Percentiles rank a stretch among this genome's conserved stretches.
Evolutionary conservation across 1,284 basidiomycete genomes (phyloP).

Genomic region (Erythrobasidium hasegawianum): DNA sequence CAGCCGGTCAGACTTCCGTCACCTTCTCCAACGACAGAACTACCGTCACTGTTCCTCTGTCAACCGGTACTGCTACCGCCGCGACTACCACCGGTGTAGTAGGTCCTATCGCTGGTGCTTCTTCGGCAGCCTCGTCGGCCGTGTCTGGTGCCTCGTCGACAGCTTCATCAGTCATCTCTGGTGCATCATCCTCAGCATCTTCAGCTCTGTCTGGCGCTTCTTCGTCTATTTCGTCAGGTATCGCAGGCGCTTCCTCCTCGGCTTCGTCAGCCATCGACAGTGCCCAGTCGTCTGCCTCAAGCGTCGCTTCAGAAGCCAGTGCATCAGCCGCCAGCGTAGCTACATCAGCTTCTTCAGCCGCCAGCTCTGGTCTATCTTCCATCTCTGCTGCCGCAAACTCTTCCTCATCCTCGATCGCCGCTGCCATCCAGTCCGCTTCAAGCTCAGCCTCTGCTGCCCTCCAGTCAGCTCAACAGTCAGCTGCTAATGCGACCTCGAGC

Average conservation of each 20-base stretch:
- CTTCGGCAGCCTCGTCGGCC: constrained; percentile 8
- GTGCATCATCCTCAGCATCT: not conserved
- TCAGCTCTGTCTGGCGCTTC: not conserved
- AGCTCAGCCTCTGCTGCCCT: no score
- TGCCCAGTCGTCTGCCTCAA: not conserved
- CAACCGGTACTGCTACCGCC: not conserved
- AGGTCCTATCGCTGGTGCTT: no score
- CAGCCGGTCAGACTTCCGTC: not conserved
- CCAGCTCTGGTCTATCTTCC: not conserved
- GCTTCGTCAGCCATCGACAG: not conserved
- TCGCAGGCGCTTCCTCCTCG: not conserved
- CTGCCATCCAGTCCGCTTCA: no score
- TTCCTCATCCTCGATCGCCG: not conserved
- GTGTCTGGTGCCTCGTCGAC: constrained; percentile 2
- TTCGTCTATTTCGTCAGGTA: not conserved
- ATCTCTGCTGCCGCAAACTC: not conserved
- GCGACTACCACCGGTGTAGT: no score
- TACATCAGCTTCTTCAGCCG: constrained; percentile 3
- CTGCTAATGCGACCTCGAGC: no score
- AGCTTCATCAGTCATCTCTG: constrained; percentile 4
- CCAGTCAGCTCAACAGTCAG: no score
- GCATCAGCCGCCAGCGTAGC: not conserved
- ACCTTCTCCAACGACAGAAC: not conserved
- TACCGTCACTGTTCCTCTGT: not conserved
- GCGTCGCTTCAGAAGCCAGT: not conserved